phyloP scores from a whole-genome alignment of 2,329 filamentous ascomycete genomes.

The Talaromyces sp. region DNA sequence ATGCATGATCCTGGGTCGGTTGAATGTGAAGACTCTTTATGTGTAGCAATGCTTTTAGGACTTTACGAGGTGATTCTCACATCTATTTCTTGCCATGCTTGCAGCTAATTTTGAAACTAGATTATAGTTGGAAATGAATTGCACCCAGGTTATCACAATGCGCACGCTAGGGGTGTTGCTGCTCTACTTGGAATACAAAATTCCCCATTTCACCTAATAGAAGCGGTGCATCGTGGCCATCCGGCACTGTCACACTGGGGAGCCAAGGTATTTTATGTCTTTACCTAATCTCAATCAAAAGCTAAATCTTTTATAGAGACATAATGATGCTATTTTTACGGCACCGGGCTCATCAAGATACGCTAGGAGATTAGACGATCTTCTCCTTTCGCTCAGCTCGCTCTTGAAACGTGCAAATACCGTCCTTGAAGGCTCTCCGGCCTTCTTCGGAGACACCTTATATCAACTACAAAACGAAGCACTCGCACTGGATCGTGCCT shows the following conservation, averaged over 20 bases:
- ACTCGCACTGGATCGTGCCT: not conserved
- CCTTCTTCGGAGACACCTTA: not conserved
- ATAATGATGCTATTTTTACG: not conserved
- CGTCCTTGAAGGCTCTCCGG: not conserved
- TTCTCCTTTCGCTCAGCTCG: slow-evolving; percentile 1
- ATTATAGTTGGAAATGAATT: not conserved
- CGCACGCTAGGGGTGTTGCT: slow-evolving; percentile 9
- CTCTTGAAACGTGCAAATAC: not conserved
- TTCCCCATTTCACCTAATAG: not conserved
- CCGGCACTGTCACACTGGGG: not conserved
- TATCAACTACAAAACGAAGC: slow-evolving; percentile 1
- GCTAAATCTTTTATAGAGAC: not conserved
- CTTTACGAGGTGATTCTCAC: slow-evolving; percentile 12
- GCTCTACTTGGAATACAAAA: slow-evolving; percentile 10
- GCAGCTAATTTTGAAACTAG: not conserved
- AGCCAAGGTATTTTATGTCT: not conserved
- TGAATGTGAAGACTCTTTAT: slow-evolving; percentile 2
- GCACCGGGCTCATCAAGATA: not conserved
- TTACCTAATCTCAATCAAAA: not conserved
- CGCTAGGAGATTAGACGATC: not conserved
- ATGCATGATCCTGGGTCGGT: not conserved
- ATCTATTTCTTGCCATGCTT: not conserved
- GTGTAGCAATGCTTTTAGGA: slow-evolving; percentile 12
- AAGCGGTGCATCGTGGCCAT: slow-evolving; percentile 5
- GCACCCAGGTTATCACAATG: not conserved